phyloP scores from a whole-genome alignment of 225 moss, liverwort and hornwort species.

The Bryoerythrophyllum caledonicum region DNA sequence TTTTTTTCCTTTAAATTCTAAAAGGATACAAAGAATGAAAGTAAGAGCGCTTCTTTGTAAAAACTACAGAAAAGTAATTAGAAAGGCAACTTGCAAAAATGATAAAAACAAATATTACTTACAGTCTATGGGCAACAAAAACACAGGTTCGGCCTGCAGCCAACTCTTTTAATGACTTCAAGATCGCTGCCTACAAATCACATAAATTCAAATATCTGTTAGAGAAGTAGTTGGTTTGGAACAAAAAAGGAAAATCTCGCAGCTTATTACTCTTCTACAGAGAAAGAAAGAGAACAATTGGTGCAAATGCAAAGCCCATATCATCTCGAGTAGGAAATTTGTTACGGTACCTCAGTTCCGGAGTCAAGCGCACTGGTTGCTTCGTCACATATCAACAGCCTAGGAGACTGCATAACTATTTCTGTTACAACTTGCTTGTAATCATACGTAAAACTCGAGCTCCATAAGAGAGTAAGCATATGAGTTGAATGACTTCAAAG shows the following conservation, averaged over 20 bases:
- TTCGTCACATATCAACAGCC: slow-evolving; percentile 93
- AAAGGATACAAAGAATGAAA: background rate
- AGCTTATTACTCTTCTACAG: background rate
- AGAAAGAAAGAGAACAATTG: background rate
- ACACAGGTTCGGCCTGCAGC: slow-evolving; percentile 93
- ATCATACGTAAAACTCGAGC: background rate
- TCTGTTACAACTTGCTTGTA: slow-evolving; percentile 15
- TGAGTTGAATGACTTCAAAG: background rate
- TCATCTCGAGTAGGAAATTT: background rate
- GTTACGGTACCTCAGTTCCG: slow-evolving; percentile 78
- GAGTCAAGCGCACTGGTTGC: slow-evolving; percentile 97
- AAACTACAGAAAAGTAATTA: background rate
- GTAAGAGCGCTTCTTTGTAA: background rate
- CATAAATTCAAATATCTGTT: slow-evolving; percentile 14
- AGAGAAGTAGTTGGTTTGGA: background rate
- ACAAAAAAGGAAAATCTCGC: background rate
- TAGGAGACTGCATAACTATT: slow-evolving; percentile 67
- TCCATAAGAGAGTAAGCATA: background rate
- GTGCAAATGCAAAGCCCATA: background rate
- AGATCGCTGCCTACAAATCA: slow-evolving; percentile 74
- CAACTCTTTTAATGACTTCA: slow-evolving; percentile 85
- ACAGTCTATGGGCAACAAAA: slow-evolving; percentile 92
- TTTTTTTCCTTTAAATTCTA: too few species aligned
- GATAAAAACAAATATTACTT: slow-evolving; percentile 21
- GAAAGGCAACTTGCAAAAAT: background rate